A percentile compares a stretch with the other conserved stretches of the same genome.
These are phyloP conservation scores for Polychaeton citri DNA, from an alignment of 2,329 filamentous ascomycete genomes.

Conservation along the genomic window DNA sequence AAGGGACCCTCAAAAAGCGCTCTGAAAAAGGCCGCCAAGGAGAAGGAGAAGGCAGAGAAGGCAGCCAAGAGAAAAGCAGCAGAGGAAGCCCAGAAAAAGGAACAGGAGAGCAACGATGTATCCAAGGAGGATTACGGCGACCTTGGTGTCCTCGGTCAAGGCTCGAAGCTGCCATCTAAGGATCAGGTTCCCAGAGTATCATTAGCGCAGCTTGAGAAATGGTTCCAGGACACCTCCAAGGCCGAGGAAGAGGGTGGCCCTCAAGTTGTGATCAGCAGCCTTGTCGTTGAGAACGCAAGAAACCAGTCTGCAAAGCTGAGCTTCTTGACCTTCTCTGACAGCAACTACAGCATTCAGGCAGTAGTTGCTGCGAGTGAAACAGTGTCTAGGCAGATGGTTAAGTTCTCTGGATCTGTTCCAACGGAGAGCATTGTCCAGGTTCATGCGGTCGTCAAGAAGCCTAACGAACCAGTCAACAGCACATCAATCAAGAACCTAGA, in stretches of 20 bases:
- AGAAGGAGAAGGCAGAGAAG: conserved; percentile 70
- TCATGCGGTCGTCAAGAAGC: conserved; percentile 68
- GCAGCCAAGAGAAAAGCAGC: conserved; percentile 55
- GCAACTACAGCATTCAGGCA: conserved; percentile 67
- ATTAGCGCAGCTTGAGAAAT: conserved; percentile 49
- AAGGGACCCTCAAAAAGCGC: conserved; percentile 60
- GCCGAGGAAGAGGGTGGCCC: conserved; percentile 25
- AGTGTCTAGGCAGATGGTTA: conserved; percentile 80
- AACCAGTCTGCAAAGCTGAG: conserved; percentile 84
- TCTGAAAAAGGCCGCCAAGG: conserved; percentile 76
- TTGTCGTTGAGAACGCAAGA: conserved; percentile 72
- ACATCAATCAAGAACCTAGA: conserved; percentile 68
- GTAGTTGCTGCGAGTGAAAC: conserved; percentile 50
- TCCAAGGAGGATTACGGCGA: conserved; percentile 71
- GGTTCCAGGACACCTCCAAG: conserved; percentile 45
- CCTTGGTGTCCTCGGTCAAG: conserved; percentile 45
- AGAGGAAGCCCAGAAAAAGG: conserved; percentile 52
- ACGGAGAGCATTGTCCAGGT: conserved; percentile 73
- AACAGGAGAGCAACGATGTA: conserved; percentile 51
- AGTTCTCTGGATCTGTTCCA: conserved; percentile 65
- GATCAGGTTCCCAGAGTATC: conserved; percentile 38
- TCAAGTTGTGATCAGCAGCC: conserved; percentile 57
- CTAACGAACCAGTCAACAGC: conserved; percentile 78
- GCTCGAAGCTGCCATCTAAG: conserved; percentile 36
- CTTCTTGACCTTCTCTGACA: conserved; percentile 73